Conservation (phyloP, 78 protist genomes). For the Creolimax fragrantissima region DNA sequence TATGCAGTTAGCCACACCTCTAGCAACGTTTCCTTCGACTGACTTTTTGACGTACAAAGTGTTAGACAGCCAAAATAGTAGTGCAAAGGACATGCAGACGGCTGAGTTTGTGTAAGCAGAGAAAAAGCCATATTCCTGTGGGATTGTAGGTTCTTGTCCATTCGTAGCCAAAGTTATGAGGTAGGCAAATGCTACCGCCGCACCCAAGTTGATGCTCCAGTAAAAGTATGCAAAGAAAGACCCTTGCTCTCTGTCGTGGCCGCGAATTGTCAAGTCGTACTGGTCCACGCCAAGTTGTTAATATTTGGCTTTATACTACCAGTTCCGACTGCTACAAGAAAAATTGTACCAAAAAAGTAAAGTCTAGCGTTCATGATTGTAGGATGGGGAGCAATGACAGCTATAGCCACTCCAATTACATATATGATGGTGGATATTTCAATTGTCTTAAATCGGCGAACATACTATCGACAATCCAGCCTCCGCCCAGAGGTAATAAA, state of each 20-base stretch:
- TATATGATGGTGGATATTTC: not conserved
- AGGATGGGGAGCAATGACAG: not conserved
- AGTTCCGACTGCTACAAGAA: not conserved
- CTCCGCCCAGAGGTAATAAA: not conserved
- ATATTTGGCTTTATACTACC: slow-evolving; percentile 20
- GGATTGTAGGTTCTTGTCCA: not conserved
- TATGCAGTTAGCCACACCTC: not conserved
- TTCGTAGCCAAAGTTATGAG: not conserved
- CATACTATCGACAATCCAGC: not conserved
- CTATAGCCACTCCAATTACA: not conserved
- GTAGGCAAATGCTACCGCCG: slow-evolving; percentile 3
- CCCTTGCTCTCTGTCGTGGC: not conserved
- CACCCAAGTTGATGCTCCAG: not conserved
- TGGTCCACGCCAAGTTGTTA: not conserved
- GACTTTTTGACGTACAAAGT: not conserved
- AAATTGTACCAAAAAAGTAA: not conserved
- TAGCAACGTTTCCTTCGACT: not conserved
- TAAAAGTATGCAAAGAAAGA: not conserved
- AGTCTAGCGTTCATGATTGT: not conserved
- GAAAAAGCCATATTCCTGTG: slow-evolving; percentile 17
- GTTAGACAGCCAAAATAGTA: not conserved
- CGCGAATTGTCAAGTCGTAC: not conserved
- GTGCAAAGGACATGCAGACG: not conserved
- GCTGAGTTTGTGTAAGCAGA: slow-evolving; percentile 3
- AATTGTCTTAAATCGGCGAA: slow-evolving; percentile 9